Conservation (phyloP, 345 rosid species). For the Firmiana major region DNA sequence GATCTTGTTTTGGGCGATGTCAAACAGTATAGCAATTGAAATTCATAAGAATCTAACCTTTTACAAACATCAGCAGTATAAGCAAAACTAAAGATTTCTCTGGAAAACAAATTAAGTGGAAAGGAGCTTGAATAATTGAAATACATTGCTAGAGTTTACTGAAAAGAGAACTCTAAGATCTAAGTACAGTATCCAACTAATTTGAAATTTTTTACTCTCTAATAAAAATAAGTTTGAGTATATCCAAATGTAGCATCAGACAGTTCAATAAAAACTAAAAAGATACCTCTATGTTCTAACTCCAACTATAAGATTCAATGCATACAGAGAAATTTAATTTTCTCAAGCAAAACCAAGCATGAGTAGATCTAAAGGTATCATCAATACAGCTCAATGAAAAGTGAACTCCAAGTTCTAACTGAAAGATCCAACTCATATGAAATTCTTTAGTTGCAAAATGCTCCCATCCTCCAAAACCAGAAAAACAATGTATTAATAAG, state of each 20-base stretch:
- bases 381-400: background rate
- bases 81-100: background rate
- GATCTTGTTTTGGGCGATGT: background rate
- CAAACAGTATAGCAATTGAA: background rate
- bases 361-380: background rate
- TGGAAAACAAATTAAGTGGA: background rate
- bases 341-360: background rate
- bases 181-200: background rate
- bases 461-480: background rate
- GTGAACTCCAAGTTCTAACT: background rate
- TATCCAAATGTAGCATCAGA: background rate
- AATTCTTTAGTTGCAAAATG: background rate
- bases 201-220: background rate
- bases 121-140: background rate
- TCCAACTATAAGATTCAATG: background rate
- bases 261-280: background rate
- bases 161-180: background rate
- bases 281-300: background rate
- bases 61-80: background rate
- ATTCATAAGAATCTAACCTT: background rate
- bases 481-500: background rate
- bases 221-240: background rate
- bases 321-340: background rate
- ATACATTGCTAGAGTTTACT: background rate
- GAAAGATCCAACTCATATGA: background rate